Evolutionary conservation across 208 protist species (phyloP), one percentile per base, ranked within the genome.

Genomic region (Spongospora subterranea): DNA sequence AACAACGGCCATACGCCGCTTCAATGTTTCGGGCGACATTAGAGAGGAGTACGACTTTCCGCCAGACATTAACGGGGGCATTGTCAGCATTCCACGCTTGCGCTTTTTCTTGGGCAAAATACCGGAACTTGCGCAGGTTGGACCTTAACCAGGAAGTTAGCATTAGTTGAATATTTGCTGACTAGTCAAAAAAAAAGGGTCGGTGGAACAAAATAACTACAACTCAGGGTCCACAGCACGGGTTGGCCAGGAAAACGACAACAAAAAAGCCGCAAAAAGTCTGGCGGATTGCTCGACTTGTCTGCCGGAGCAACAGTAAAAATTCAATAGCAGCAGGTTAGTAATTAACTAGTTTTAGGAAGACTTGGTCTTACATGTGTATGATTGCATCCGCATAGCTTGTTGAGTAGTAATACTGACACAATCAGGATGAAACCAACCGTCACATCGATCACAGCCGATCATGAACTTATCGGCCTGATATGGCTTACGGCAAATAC

Each of bases 361-460:
- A n/a, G 71, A 35, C 17, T 13, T 82, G 35, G 17, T 39, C 71
- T 39, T 82, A 82, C 71, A 82, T 6, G 71, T 82, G n/a, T 82
- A 82, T 6, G n/a, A 35, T 35, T 82, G 71, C 71, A 82, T 82
- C 13, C 71, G 71, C 71, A 82, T 82, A 32, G 50, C 89, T n/a
- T 91, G 89, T 40, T 91, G 54, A 13, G 54, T 64, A 20, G 89
- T 91, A 35, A 66, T 91, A 40, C 88, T 90, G 29, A 91, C 66
- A 41, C 89, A 91, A 64, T 91, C 66, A 17, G 89, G 89, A 64
- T 91, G 89, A 50, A 82, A 91, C 89, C 89, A 91, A 13, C 60
- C 89, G 50, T 91, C 89, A 88, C 89, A 91, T 35, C 88, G 53
- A 40, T 91, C 89, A 64, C 89, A 91, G 6, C 89, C 89, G 45